Percentiles rank a stretch among this genome's conserved stretches.
phyloP scores from a whole-genome alignment of 169 alveolate genomes.

The Babesia sp. region DNA sequence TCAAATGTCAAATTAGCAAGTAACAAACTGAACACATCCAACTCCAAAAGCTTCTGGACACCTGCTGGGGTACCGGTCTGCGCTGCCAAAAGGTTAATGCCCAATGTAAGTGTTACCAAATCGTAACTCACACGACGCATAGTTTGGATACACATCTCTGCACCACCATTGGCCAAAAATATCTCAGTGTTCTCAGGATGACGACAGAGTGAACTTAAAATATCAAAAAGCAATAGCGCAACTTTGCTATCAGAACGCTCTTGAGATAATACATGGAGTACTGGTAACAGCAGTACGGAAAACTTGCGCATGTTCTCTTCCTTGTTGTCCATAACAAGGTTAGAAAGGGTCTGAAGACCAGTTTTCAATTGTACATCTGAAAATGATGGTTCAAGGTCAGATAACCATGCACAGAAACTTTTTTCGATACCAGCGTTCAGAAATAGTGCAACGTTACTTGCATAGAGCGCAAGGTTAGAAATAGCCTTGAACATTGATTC shows the following conservation, averaged over 20 bases:
- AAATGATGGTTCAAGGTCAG: slow-evolving; percentile 58
- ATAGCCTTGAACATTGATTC: slow-evolving; percentile 86
- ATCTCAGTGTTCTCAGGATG: slow-evolving; percentile 75
- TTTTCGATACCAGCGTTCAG: slow-evolving; percentile 72
- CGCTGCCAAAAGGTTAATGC: slow-evolving; percentile 82
- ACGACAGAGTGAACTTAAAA: slow-evolving; percentile 83
- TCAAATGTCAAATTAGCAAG: slow-evolving; percentile 79
- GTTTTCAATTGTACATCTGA: slow-evolving; percentile 67
- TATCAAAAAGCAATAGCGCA: slow-evolving; percentile 80
- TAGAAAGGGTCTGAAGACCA: slow-evolving; percentile 86
- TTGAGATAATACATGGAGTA: slow-evolving; percentile 72
- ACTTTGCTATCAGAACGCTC: slow-evolving; percentile 83
- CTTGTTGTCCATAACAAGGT: slow-evolving; percentile 87
- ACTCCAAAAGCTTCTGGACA: slow-evolving; percentile 79
- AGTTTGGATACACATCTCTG: slow-evolving; percentile 74
- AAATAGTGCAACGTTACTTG: slow-evolving; percentile 80
- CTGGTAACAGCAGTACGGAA: slow-evolving; percentile 81
- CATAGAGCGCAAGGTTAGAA: slow-evolving; percentile 83
- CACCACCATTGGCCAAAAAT: slow-evolving; percentile 81
- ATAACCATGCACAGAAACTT: slow-evolving; percentile 75
- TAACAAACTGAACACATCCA: slow-evolving; percentile 82
- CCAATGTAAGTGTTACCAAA: slow-evolving; percentile 77
- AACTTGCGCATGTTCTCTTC: slow-evolving; percentile 82
- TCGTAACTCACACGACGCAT: slow-evolving; percentile 84
- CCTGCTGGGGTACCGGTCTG: slow-evolving; percentile 80